phyloP scores from a whole-genome alignment of 768 basidiomycete species.

The Inosperma sp. region DNA sequence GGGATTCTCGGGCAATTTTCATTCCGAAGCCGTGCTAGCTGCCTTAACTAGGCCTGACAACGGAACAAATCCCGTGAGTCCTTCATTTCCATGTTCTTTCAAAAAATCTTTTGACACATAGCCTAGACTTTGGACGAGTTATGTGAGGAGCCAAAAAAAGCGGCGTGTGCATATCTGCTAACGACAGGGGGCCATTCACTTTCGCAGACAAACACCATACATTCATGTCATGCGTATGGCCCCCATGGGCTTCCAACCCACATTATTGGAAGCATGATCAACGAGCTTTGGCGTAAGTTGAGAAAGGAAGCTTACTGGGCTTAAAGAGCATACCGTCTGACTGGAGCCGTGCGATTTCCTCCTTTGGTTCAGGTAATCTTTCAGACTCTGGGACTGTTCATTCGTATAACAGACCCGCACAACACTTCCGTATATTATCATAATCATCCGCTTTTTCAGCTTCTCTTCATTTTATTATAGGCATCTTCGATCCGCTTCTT shows the following conservation, averaged over 20 bases:
- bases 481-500: too few relatives aligned
- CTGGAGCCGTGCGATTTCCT: conserved; percentile 2
- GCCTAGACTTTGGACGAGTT: neutral
- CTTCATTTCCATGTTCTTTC: conserved; percentile 1
- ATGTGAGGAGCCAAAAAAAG: neutral
- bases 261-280: neutral
- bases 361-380: neutral
- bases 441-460: too few relatives aligned
- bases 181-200: neutral
- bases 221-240: neutral
- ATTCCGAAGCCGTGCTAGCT: conserved; percentile 5
- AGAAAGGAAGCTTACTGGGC: neutral
- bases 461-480: too few relatives aligned
- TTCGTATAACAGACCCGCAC: neutral
- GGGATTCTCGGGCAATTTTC: neutral
- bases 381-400: conserved; percentile 1
- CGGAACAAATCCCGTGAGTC: conserved; percentile 4
- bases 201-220: conserved; percentile 1
- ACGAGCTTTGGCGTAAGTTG: neutral
- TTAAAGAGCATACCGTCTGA: neutral
- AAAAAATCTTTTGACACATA: neutral
- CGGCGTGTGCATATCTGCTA: conserved; percentile 3
- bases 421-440: too few relatives aligned
- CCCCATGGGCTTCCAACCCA: conserved; percentile 1
- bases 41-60: neutral